Base-by-base conservation (phyloP, 805 yeast genomes). In the Scheffersomyces coipomensis region DNA sequence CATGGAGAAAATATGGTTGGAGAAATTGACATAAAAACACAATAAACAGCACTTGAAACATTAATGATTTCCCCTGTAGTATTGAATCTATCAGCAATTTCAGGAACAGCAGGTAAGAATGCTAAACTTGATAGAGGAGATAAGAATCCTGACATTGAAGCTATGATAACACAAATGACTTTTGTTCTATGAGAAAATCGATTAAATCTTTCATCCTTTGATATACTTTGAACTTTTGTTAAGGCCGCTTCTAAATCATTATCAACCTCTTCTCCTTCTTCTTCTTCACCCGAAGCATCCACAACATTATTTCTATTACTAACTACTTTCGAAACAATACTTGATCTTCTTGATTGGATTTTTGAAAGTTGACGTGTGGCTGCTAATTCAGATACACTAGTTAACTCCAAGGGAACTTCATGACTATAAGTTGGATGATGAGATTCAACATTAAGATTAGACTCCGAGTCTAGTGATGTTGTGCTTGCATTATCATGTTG, bases 21-120 rank as follows among this genome's bases (percentile, higher is more conserved):
- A 1, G 81, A 71, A 1, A 72, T 33, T 4, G 79, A 75, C 81
- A 78, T 78, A 46, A 71, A 64, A 2, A 76, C 44, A 52, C 71
- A 71, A 51, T 71, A 76, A 11, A 73, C 58, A 2, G 80, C 81
- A 47, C 71, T 75, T 8, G 81, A 63, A 5, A 74, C 56, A 42
- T 73, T 76, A 45, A 78, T 70, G 12, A 75, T 53, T 10, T 64
- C 65, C 5, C 71, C 69, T 0, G 78, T 68, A 12, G 81, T 75
- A 40, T 69, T 40, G 52, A 76, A 73, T 15, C 55, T 49, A 4
- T 49, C 45, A 1, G 83, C 78, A 33, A 78, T 71, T 38, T 64
- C 68, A 1, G 77, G 64, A 10, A 76, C 73, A 1, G 81, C 80
- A 6, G 83, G 83, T 15, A 76, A 51, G 43, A 74, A 68, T 4